A percentile compares a stretch with the other conserved stretches of the same genome.
Conservation (phyloP, 2,329 filamentous ascomycete species). For the Exophiala lecanii-corni region DNA sequence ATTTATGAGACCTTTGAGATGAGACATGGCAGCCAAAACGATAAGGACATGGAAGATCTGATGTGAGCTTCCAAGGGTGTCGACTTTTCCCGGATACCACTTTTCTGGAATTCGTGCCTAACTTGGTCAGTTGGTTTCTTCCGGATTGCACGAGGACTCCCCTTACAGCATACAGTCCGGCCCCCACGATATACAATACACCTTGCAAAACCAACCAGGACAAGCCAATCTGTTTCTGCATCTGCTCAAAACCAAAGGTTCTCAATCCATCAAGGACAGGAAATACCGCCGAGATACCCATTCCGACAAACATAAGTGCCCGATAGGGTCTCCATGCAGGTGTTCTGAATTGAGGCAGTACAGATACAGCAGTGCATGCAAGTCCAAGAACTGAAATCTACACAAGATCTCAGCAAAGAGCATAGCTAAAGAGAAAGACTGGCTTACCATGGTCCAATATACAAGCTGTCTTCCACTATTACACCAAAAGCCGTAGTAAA, state of each 20-base stretch:
- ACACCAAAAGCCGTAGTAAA: conserved; percentile 83
- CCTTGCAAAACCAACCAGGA: conserved; percentile 78
- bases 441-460: conserved; percentile 71
- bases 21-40: conserved; percentile 71
- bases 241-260: conserved; percentile 61
- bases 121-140: conserved; percentile 8
- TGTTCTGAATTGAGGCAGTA: conserved; percentile 77
- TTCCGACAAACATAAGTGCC: conserved; percentile 80
- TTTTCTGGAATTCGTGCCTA: conserved; percentile 78
- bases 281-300: conserved; percentile 78
- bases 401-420: conserved; percentile 3
- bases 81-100: conserved; percentile 70
- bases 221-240: conserved; percentile 72
- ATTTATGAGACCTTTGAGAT: conserved; percentile 73
- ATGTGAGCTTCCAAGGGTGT: conserved; percentile 89
- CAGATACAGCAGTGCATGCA: conserved; percentile 71
- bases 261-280: conserved; percentile 73
- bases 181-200: conserved; percentile 77
- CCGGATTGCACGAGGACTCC: conserved; percentile 7
- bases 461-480: conserved; percentile 58
- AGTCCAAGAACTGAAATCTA: conserved; percentile 73
- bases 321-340: conserved; percentile 80
- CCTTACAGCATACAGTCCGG: conserved; percentile 76
- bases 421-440: not conserved
- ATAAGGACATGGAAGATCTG: conserved; percentile 95